Evolutionary conservation across 768 basidiomycete genomes (phyloP).

Genomic region (Boletus coccyginus): DNA sequence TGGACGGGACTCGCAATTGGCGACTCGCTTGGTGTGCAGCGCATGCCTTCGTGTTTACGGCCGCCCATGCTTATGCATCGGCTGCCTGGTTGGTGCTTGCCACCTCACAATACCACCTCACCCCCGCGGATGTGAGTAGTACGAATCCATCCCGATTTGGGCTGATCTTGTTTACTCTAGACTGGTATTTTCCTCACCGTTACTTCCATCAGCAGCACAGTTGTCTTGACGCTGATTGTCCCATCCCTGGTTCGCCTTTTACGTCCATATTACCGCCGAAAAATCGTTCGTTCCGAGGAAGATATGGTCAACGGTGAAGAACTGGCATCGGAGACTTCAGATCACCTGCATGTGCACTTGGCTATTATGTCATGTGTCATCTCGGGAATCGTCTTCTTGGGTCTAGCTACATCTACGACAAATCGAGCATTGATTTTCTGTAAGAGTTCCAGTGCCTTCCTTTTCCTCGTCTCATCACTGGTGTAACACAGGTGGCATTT

Average conservation of each 20-base stretch:
- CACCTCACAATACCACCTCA: conserved; percentile 27
- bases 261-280: conserved; percentile 25
- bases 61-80: conserved; percentile 13
- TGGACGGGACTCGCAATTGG: conserved; percentile 25
- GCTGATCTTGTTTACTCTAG: conserved; percentile 9
- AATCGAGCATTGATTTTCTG: conserved; percentile 9
- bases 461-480: neutral
- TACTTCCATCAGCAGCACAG: conserved; percentile 10
- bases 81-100: conserved; percentile 22
- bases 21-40: conserved; percentile 28
- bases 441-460: neutral
- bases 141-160: neutral
- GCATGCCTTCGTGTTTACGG: conserved; percentile 24
- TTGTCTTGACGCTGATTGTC: conserved; percentile 19
- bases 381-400: conserved; percentile 9
- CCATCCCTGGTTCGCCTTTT: conserved; percentile 25
- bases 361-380: conserved; percentile 20
- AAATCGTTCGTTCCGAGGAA: neutral
- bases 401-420: conserved; percentile 13
- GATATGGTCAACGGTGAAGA: neutral
- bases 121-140: conserved; percentile 23
- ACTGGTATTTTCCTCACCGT: conserved; percentile 28
- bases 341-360: conserved; percentile 31
- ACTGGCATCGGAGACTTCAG: conserved; percentile 14
- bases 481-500: conserved; percentile 11